These are phyloP conservation scores for Backusella australiensis DNA, from an alignment of 192 early-diverging fungal genomes.

Conservation along the genomic window DNA sequence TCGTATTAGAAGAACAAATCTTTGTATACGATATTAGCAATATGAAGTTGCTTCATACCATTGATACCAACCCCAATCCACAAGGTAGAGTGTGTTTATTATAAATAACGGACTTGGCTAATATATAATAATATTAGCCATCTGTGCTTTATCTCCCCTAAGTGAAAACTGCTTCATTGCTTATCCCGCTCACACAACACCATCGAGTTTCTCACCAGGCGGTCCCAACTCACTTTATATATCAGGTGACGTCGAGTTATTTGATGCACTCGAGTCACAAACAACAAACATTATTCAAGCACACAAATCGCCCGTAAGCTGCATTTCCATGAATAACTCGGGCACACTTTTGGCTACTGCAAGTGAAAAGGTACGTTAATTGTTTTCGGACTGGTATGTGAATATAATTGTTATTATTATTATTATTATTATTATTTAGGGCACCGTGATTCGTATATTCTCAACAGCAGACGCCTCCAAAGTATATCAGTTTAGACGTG, in stretches of 20 bases:
- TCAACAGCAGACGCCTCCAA: slow-evolving; percentile 82
- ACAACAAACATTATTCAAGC: slow-evolving; percentile 93
- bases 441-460: slow-evolving; percentile 96
- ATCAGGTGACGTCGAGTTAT: slow-evolving; percentile 87
- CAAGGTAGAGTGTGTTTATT: slow-evolving; percentile 38
- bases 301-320: slow-evolving; percentile 88
- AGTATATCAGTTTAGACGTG: slow-evolving; percentile 91
- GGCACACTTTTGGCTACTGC: slow-evolving; percentile 94
- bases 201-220: slow-evolving; percentile 47
- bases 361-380: slow-evolving; percentile 79
- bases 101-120: background rate
- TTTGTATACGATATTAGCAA: slow-evolving; percentile 98
- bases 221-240: slow-evolving; percentile 42
- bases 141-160: slow-evolving; percentile 89
- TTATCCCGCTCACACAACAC: slow-evolving; percentile 79
- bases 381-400: no score
- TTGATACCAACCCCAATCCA: slow-evolving; percentile 93
- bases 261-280: slow-evolving; percentile 86
- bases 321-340: slow-evolving; percentile 83
- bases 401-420: no score
- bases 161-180: slow-evolving; percentile 94
- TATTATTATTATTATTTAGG: slow-evolving; percentile 28
- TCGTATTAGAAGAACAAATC: slow-evolving; percentile 94
- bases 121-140: slow-evolving; percentile 52
- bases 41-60: slow-evolving; percentile 95